Conservation (phyloP, 805 yeast genomes). For the Candida oleophila region DNA sequence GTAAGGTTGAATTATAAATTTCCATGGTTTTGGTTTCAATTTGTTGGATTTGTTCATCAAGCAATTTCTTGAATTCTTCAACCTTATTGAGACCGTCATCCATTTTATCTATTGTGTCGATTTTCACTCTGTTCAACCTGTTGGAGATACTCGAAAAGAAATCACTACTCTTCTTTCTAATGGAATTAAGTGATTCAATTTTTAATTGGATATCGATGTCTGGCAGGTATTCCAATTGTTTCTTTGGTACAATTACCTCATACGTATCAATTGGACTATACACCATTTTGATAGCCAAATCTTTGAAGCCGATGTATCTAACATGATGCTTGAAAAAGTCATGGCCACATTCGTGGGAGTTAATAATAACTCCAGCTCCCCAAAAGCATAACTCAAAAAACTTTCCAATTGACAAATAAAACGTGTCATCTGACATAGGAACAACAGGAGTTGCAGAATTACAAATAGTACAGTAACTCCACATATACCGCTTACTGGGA, state of each 20-base stretch:
- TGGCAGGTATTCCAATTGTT: conserved; percentile 69
- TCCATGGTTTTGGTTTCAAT: conserved; percentile 47
- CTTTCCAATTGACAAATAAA: conserved; percentile 92
- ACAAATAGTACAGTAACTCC: conserved; percentile 90
- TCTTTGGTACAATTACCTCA: conserved; percentile 75
- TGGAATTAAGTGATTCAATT: conserved; percentile 54
- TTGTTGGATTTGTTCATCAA: conserved; percentile 48
- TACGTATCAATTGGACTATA: conserved; percentile 72
- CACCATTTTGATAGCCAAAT: conserved; percentile 75
- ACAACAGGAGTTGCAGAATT: conserved; percentile 70
- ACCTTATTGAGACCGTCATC: conserved; percentile 66
- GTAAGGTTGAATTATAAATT: conserved; percentile 53
- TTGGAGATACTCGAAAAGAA: conserved; percentile 75
- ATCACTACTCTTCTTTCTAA: conserved; percentile 48
- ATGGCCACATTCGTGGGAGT: conserved; percentile 58
- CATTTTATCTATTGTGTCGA: conserved; percentile 66
- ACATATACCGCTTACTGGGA: conserved; percentile 67
- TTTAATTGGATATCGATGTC: conserved; percentile 68
- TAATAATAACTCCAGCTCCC: conserved; percentile 36
- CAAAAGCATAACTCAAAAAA: conserved; percentile 85
- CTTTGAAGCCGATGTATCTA: conserved; percentile 80
- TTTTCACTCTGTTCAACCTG: conserved; percentile 73
- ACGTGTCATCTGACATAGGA: conserved; percentile 82
- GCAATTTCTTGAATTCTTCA: conserved; percentile 53
- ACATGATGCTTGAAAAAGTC: conserved; percentile 80